Percentiles rank a stretch among this genome's conserved stretches.
Conservation (phyloP, 345 rosid species). For the Schrenkiella parvula region DNA sequence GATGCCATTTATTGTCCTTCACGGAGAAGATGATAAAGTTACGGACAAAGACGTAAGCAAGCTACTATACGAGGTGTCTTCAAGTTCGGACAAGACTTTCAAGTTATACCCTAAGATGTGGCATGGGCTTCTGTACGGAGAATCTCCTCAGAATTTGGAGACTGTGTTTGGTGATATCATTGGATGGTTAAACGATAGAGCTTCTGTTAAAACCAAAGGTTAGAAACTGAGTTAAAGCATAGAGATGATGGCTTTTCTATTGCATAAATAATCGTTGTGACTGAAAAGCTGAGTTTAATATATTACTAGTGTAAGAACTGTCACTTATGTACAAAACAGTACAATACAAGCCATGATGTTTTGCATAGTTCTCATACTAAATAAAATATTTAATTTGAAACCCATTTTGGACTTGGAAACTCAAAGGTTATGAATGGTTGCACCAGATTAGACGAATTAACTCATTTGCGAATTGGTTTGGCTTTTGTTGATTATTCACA, state of each 20-base stretch:
- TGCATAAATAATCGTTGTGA: neutral
- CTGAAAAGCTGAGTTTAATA: neutral
- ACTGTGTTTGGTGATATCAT: slow-evolving; percentile 68
- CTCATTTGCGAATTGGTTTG: too few relatives aligned
- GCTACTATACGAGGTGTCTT: slow-evolving; percentile 42
- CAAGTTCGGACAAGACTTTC: slow-evolving; percentile 65
- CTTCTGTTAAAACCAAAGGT: slow-evolving; percentile 30
- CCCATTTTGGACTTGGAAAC: neutral
- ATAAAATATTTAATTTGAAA: neutral
- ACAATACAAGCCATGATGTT: neutral
- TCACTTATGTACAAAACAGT: neutral
- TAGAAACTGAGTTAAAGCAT: slow-evolving; percentile 43
- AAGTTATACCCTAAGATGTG: slow-evolving; percentile 79
- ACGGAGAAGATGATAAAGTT: slow-evolving; percentile 81
- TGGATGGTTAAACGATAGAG: slow-evolving; percentile 52
- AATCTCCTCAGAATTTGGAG: slow-evolving; percentile 55
- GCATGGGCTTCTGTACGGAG: slow-evolving; percentile 90
- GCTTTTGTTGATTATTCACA: neutral
- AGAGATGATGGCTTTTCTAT: neutral
- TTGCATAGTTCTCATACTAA: neutral
- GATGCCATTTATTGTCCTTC: slow-evolving; percentile 70
- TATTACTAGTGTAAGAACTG: neutral
- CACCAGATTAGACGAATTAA: neutral
- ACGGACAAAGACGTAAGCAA: slow-evolving; percentile 62
- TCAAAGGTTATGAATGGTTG: neutral